phyloP scores from a whole-genome alignment of 257 asterid genomes.

The Petunia axillaris region DNA sequence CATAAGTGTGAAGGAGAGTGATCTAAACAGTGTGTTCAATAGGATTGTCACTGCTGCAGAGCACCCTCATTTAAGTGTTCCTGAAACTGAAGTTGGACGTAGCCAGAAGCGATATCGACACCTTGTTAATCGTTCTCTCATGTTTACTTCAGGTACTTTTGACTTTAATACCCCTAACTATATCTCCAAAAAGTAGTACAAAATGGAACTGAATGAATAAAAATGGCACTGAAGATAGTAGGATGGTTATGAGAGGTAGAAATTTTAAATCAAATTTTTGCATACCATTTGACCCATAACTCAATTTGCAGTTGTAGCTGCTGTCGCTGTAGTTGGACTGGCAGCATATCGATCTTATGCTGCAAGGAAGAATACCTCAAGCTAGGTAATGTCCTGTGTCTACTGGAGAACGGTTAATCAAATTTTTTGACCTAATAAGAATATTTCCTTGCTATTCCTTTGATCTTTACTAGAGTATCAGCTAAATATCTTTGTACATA shows the following conservation, averaged over 20 bases:
- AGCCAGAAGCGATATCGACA: conserved; percentile 61
- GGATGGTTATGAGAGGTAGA: background rate
- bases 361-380: conserved; percentile 70
- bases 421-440: conserved; percentile 20
- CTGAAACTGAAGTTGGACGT: conserved; percentile 86
- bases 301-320: conserved; percentile 80
- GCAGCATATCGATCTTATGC: conserved; percentile 80
- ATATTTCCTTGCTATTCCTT: conserved; percentile 1
- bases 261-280: background rate
- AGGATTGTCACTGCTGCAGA: conserved; percentile 84
- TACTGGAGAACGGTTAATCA: background rate
- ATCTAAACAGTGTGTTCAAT: conserved; percentile 71
- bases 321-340: conserved; percentile 78
- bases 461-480: background rate
- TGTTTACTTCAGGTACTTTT: conserved; percentile 73
- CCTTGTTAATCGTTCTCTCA: conserved; percentile 63
- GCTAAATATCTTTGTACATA: conserved; percentile 22
- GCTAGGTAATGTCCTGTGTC: conserved; percentile 22
- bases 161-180: conserved; percentile 4
- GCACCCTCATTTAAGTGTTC: conserved; percentile 82
- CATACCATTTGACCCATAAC: conserved; percentile 21
- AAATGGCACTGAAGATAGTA: background rate
- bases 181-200: background rate
- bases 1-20: conserved; percentile 81
- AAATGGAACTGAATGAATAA: background rate